These are phyloP conservation scores for Cornus florida DNA, from an alignment of 148 eudicot species.

Conservation along the genomic window DNA sequence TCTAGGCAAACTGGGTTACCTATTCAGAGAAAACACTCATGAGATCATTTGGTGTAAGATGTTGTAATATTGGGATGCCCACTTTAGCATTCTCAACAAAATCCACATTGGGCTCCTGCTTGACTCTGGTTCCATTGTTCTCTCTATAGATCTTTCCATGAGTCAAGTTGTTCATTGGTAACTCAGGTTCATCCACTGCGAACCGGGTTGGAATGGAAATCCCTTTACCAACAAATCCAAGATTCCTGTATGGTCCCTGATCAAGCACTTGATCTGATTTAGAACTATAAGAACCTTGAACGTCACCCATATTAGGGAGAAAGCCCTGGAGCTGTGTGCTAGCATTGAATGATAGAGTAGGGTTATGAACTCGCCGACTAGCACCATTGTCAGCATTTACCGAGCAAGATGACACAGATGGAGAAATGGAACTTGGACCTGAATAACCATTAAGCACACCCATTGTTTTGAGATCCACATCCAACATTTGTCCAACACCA, in stretches of 20 bases:
- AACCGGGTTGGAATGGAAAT: slow-evolving; percentile 45
- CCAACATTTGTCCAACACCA: slow-evolving; percentile 26
- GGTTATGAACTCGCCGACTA: slow-evolving; percentile 20
- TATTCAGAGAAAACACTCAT: slow-evolving; percentile 43
- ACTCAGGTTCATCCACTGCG: slow-evolving; percentile 45
- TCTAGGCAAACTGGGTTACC: slow-evolving; percentile 20
- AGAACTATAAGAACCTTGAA: slow-evolving; percentile 26
- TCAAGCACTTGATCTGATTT: slow-evolving; percentile 27
- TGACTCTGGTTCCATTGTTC: slow-evolving; percentile 33
- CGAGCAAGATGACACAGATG: slow-evolving; percentile 29
- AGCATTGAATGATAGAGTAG: slow-evolving; percentile 14
- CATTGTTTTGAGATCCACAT: slow-evolving; percentile 22
- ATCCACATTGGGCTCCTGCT: slow-evolving; percentile 48
- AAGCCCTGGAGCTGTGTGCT: slow-evolving; percentile 18
- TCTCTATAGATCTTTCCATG: slow-evolving; percentile 21
- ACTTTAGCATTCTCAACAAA: slow-evolving; percentile 25
- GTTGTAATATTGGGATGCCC: slow-evolving; percentile 30
- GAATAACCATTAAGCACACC: slow-evolving; percentile 23
- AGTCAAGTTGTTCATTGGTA: slow-evolving; percentile 17
- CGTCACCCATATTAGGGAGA: slow-evolving; percentile 15
- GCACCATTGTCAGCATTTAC: slow-evolving; percentile 20
- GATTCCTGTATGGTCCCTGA: slow-evolving; percentile 30
- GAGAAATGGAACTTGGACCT: slow-evolving; percentile 22
- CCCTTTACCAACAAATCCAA: slow-evolving; percentile 36
- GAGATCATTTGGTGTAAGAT: slow-evolving; percentile 31